Evolutionary conservation across 2,329 filamentous ascomycete genomes (phyloP), one percentile per base, ranked within the genome.

Genomic region (Helotiales sp.): DNA sequence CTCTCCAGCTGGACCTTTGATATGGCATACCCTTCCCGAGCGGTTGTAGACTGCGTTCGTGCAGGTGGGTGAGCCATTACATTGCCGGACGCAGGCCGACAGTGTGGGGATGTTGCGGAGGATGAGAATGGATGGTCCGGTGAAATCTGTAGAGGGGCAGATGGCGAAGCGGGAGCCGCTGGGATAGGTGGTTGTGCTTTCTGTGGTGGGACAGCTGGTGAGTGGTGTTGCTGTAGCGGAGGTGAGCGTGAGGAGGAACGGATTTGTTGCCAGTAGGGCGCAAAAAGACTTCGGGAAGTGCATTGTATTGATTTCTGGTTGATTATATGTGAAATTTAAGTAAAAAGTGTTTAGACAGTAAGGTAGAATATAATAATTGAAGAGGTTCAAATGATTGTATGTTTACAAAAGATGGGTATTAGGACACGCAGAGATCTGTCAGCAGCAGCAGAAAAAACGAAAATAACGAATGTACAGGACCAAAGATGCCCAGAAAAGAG

Each of bases 31-130:
- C 6, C 13, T 47, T 8, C 22, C 28, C 0, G 34, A 28, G 6
- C 40, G 57, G 22, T 60, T 49, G 43, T 60, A 60, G 6, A 60
- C 57, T 30, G 57, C 57, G 24, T 60, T 60, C 3, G n/a, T 45
- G 28, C 57, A 60, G 13, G 37, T 10, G 7, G 37, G 24, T 37
- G 26, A 20, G 37, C 8, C 28, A 13, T 28, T 32, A 24, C 57
- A 60, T 28, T 28, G 3, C 11, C 43, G 37, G n/a, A 60, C 43
- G 8, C 57, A 60, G 37, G 37, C 22, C 7, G 24, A n/a, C 24
- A 60, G 13, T 3, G 37, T 49, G 8, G 22, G 2, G 37, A 60
- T 45, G 37, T 60, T 30, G 20, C 43, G 43, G 8, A 60, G 28
- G 57, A 60, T 34, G 43, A 45, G 24, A 4, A 17, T 24, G 3